Conservation (phyloP, 768 basidiomycete species). For the Steccherinum ochraceum region DNA sequence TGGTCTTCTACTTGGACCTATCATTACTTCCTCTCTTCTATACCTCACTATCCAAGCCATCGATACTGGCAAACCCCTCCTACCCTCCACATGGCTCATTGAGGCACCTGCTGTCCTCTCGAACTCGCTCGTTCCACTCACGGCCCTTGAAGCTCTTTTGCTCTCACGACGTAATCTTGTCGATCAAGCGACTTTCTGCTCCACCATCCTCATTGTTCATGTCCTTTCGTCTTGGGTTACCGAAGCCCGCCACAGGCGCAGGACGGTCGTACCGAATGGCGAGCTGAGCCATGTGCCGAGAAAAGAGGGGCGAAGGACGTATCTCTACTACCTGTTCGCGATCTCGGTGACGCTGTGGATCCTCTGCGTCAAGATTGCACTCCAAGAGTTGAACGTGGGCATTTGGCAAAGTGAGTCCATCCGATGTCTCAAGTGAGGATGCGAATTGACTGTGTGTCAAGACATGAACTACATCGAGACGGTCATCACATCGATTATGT, state of each 20-base stretch:
- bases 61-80: slow-evolving; percentile 21
- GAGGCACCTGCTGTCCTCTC: slow-evolving; percentile 60
- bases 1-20: slow-evolving; percentile 76
- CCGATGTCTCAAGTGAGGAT: no score
- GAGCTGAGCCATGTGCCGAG: slow-evolving; percentile 75
- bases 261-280: slow-evolving; percentile 45
- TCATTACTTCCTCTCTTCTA: slow-evolving; percentile 68
- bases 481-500: slow-evolving; percentile 67
- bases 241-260: slow-evolving; percentile 45
- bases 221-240: slow-evolving; percentile 72
- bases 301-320: slow-evolving; percentile 56
- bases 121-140: slow-evolving; percentile 31
- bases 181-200: slow-evolving; percentile 74
- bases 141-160: slow-evolving; percentile 48
- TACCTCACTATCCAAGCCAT: slow-evolving; percentile 38
- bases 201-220: slow-evolving; percentile 74
- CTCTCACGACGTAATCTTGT: slow-evolving; percentile 72
- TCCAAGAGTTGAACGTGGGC: slow-evolving; percentile 36
- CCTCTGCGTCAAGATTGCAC: slow-evolving; percentile 41
- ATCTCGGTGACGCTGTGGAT: slow-evolving; percentile 44
- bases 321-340: slow-evolving; percentile 62
- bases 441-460: slow-evolving; percentile 26
- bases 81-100: slow-evolving; percentile 70
- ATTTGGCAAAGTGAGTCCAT: slow-evolving; percentile 77
- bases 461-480: slow-evolving; percentile 79